Base-by-base conservation (phyloP, 495 filamentous ascomycete species). In the Beverwykella pulmonaria region DNA sequence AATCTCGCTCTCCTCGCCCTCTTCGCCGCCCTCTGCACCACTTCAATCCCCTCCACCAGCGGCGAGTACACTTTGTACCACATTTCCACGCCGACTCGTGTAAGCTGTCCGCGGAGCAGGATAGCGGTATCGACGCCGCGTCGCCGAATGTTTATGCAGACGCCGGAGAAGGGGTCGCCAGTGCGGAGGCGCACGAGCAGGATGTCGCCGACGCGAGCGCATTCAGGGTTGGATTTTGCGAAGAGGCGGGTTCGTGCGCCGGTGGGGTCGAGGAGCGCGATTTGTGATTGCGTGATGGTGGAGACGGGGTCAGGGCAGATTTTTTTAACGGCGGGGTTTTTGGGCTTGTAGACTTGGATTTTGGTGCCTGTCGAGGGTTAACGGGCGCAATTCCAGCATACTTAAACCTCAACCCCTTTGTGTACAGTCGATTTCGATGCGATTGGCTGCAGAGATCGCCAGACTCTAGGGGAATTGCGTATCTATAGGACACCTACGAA, bases 11-110 rank as follows among this genome's bases (percentile, higher is more conserved):
- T 87, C 74, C 94, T 89, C 60, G 91, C 90, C 77, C 91, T 84
- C 87, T 90, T 92, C 77, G 83, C 81, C 59, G 83, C 82, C 57
- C 93, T 83, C 86, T 96, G 89, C 76, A 98, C 90, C 68, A 99
- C 88, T 80, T 99, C 95, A 72, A 99, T 90, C 61, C 90, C 90
- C 71, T 89, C 84, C 53, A 98, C 88, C 75, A 90, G 91, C 64
- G 92, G 92, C 67, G 83, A 88, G 80, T 92, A 98, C 54, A 96
- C 80, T 84, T 98, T 99, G 74, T 88, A 91, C 84, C 91, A 97
- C 91, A 97, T 92, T 85, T 99, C 94, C n/a, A 97, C 92, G 50
- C 91, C 90, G 6, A 94, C 85, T 58, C 88, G 83, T 47, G 87
- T 88, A 58, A 99, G 75, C 68, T 93, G 85, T 71, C 92, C 93